phyloP scores from a whole-genome alignment of 345 rosid genomes.

The Capsella bursapastoris region DNA sequence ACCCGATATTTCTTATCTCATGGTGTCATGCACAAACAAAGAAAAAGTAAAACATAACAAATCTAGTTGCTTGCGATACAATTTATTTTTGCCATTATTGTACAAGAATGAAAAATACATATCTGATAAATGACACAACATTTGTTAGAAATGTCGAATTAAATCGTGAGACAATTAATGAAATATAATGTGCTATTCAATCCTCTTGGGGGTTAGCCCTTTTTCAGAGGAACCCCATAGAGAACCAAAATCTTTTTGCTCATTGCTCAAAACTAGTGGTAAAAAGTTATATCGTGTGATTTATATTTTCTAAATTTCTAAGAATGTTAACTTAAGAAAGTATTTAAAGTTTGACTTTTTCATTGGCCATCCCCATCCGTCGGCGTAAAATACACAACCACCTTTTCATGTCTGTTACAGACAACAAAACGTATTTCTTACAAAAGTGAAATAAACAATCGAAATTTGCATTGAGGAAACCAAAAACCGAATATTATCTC shows the following conservation, averaged over 20 bases:
- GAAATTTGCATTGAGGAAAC: background rate
- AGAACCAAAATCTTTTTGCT: background rate
- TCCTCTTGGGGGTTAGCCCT: no score
- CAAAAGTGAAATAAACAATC: background rate
- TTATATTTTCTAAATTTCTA: background rate
- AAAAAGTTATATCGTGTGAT: background rate
- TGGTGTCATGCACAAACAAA: no score
- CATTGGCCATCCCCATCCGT: background rate
- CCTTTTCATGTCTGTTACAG: slow-evolving; percentile 16
- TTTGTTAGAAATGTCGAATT: no score
- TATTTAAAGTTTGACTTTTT: slow-evolving; percentile 11
- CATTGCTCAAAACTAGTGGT: background rate
- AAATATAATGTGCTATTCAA: no score
- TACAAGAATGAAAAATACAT: no score
- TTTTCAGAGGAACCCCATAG: background rate
- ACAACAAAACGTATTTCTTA: background rate
- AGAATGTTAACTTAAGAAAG: background rate
- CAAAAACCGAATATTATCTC: background rate
- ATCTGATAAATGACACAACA: no score
- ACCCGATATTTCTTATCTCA: no score
- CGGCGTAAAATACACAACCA: background rate
- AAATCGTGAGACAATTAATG: no score
- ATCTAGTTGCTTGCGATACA: no score
- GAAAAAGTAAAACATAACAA: no score
- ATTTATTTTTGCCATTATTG: no score